Conservation (phyloP, 306 rosid genomes). For the Neltuma alba region DNA sequence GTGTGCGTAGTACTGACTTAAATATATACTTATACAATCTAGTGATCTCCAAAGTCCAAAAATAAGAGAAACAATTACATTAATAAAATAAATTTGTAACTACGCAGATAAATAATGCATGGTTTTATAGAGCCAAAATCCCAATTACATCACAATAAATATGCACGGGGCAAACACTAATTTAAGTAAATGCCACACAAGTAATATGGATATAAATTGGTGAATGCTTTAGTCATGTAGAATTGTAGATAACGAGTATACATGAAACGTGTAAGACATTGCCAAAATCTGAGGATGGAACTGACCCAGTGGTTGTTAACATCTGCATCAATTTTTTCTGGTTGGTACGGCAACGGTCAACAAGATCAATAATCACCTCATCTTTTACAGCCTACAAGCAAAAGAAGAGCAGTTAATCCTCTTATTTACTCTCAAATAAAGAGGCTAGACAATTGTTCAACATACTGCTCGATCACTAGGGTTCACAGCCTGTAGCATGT, state of each 20-base stretch:
- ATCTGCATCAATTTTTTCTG: constrained; percentile 96
- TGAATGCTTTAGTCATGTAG: neutral
- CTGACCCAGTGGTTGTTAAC: constrained; percentile 97
- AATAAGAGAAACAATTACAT: neutral
- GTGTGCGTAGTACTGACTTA: no score
- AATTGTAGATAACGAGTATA: neutral
- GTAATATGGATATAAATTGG: neutral
- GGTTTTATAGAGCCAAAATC: neutral
- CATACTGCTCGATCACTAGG: constrained; percentile 73
- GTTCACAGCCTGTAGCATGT: constrained; percentile 91
- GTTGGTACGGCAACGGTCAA: constrained; percentile 79
- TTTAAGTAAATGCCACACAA: neutral
- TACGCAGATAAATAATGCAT: neutral
- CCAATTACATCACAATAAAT: no score
- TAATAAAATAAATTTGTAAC: neutral
- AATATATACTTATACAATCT: no score
- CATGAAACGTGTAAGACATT: constrained; percentile 8
- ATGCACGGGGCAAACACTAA: neutral
- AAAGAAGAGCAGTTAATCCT: constrained; percentile 19
- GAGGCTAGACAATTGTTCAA: constrained; percentile 26
- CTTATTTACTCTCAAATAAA: constrained; percentile 25
- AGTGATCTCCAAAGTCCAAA: neutral
- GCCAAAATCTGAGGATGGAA: constrained; percentile 13
- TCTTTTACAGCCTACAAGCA: constrained; percentile 78
- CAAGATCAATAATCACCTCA: constrained; percentile 89